Percentiles rank a stretch among this genome's conserved stretches.
These are phyloP conservation scores for Baorangia bicolor DNA, from an alignment of 768 basidiomycete species.

Conservation along the genomic window DNA sequence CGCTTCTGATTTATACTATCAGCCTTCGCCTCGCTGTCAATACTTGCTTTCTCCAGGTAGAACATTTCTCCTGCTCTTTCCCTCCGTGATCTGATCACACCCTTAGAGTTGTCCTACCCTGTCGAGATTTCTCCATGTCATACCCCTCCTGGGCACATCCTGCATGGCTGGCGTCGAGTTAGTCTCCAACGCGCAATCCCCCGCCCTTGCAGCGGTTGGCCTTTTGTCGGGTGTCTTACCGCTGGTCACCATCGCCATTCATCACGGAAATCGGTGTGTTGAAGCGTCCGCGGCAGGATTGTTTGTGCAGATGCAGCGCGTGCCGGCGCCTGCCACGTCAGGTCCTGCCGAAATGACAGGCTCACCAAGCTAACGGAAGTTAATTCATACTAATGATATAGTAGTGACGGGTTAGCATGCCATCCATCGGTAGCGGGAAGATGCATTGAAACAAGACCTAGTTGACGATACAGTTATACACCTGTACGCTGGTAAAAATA, in stretches of 20 bases:
- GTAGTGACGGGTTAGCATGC: too few species aligned
- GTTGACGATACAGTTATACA: too few species aligned
- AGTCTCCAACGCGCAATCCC: slow-evolving; percentile 5
- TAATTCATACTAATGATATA: too few species aligned
- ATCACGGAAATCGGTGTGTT: not conserved
- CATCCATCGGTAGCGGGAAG: too few species aligned
- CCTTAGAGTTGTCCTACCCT: slow-evolving; percentile 5
- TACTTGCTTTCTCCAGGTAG: slow-evolving; percentile 10
- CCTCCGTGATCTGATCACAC: not conserved
- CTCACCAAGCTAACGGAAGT: too few species aligned
- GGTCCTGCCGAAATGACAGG: not conserved
- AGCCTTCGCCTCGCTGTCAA: slow-evolving; percentile 16
- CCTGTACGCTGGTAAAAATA: too few species aligned
- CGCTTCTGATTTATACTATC: slow-evolving; percentile 25
- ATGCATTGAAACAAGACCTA: too few species aligned
- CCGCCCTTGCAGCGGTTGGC: not conserved
- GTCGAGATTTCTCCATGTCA: slow-evolving; percentile 13
- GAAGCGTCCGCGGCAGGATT: not conserved
- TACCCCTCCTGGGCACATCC: slow-evolving; percentile 21
- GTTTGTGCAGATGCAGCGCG: not conserved
- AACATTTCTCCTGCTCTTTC: not conserved
- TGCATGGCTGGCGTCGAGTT: slow-evolving; percentile 12
- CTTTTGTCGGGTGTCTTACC: slow-evolving; percentile 15
- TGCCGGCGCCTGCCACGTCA: not conserved
- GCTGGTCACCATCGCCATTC: slow-evolving; percentile 1